Conservation (phyloP, 805 yeast species). For the Yarrowia keelungensis region DNA sequence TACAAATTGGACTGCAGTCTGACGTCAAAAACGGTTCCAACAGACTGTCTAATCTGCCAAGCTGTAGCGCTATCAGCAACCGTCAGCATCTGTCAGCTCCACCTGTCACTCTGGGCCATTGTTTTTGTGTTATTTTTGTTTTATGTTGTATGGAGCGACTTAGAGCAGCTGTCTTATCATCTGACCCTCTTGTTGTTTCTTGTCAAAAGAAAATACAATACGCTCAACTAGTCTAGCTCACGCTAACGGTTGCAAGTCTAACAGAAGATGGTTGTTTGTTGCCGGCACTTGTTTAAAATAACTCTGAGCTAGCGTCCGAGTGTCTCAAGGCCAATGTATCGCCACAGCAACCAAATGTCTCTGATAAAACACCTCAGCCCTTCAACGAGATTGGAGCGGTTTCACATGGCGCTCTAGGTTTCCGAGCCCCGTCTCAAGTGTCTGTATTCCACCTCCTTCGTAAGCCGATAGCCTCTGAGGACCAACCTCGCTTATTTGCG, state of each 20-base stretch:
- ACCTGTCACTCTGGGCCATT: no score
- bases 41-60: neutral
- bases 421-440: neutral
- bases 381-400: no score
- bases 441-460: neutral
- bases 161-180: neutral
- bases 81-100: neutral
- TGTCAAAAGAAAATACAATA: no score
- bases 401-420: no score
- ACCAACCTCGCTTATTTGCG: slow-evolving; percentile 29
- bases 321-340: neutral
- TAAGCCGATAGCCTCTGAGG: neutral
- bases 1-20: neutral
- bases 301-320: no score
- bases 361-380: no score
- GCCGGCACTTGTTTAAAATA: no score
- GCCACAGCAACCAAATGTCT: neutral
- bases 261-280: no score
- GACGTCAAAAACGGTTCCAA: neutral
- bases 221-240: no score
- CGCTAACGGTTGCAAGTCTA: no score
- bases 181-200: neutral
- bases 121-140: neutral
- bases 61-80: neutral
- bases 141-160: no score